Base-by-base conservation (phyloP, 2,329 filamentous ascomycete genomes). In the Biscogniauxia marginata region DNA sequence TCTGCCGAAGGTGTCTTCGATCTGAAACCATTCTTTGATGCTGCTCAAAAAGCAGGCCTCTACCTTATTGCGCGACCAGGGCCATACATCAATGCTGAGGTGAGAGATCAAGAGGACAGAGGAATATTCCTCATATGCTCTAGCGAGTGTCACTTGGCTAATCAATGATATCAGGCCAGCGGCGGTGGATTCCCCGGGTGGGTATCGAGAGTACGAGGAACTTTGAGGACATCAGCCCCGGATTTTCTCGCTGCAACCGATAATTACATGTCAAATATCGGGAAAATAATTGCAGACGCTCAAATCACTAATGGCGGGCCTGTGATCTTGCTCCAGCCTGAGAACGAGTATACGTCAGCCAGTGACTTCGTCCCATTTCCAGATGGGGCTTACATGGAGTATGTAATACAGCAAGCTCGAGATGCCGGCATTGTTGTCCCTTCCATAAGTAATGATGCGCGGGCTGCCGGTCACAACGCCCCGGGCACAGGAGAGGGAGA, bases 271-370 rank as follows among this genome's bases (percentile, higher is more conserved):
- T 71, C 77, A 6, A 77, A 84, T 7, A 80, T 93, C 49, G 83
- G 82, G 22, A 78, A 78, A 11, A 84, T 86, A 7, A 87, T 96
- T 62, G 88, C 90, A 3, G 83, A 85, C 53, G 85, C 84, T 0
- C 90, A 95, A 65, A 93, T 96, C 65, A 93, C 89, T 1, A 90
- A 93, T 52, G 90, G 89, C 0, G 91, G 91, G 0, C 90, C 90
- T 0, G 80, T 96, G 7, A 90, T 96, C 57, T 74, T 93, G 1
- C 81, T 89, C 45, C 91, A 96, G 69, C 87, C 89, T 0, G 91
- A 96, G 70, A 96, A 95, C 60, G 91, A 95, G 70, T 93, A 93
- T 25, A 85, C 82, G 1, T 72, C 74, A 6, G 79, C 77, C 1
- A 73, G 74, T 8, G 73, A 72, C 7, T 76, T 74, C 2, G 74